Base-by-base conservation (phyloP, 495 filamentous ascomycete genomes). In the Achaetomiella virescens region DNA sequence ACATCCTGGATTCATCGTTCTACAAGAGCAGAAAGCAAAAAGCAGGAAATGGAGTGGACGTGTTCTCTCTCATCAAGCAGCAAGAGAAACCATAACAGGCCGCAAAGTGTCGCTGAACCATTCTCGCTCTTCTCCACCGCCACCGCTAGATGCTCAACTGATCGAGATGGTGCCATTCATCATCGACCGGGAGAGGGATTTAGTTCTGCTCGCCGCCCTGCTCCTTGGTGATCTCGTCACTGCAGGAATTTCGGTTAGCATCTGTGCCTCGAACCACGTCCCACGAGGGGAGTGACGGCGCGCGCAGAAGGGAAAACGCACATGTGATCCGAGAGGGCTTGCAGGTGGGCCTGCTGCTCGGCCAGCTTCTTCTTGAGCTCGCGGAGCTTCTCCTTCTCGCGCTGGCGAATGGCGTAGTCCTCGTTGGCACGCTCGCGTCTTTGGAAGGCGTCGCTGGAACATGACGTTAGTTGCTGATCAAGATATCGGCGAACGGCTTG, bases 341-440 rank as follows among this genome's bases (percentile, higher is more conserved):
- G 74, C 56, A 96, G 80, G 73, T 95, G 87, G 48, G 84, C 77
- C 66, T 87, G 81, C 76, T 96, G 89, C 66, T 86, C 82, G 53
- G 66, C 58, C 61, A 98, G 82, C 79, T 91, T 95, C 68, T 84
- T 81, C 73, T 81, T 85, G 57, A 97, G 81, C 65, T 75, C 71
- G 20, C 85, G 67, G 48, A 83, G 84, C 88, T 96, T 96, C 74
- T 87, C 81, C 70, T 82, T 77, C 81, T 99, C 93, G 64, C 87
- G 84, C 77, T 88, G 76, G 49, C 81, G 76, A 72, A 99, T 88
- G 76, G 88, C 86, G 59, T 80, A 79, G 67, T 88, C 84, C 75
- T 99, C 93, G 67, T 78, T 79, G 57, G 92, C 92, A 59, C 84
- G 84, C 75, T 99, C 93, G 62, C 93, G 90, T 69, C 84, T 84